These are phyloP conservation scores for Aegilops sharonensis DNA, from an alignment of 176 grass and related monocot genomes.

Conservation along the genomic window DNA sequence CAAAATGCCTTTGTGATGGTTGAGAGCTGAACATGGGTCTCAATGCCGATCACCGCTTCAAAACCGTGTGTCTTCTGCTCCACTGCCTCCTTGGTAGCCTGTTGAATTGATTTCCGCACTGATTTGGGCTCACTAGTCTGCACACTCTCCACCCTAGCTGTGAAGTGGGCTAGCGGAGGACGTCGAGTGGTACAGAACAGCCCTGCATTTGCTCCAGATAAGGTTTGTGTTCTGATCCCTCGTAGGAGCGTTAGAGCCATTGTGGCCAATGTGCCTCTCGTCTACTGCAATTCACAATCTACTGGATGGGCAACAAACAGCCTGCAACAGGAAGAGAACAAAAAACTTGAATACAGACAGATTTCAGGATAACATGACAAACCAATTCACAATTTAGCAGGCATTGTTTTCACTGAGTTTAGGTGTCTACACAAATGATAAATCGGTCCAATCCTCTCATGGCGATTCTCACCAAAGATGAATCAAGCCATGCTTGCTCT, in stretches of 20 bases:
- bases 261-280: neutral
- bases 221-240: slow-evolving; percentile 41
- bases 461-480: neutral
- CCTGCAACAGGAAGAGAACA: neutral
- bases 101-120: slow-evolving; percentile 42
- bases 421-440: slow-evolving; percentile 1
- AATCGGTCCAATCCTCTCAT: neutral
- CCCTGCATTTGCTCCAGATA: neutral
- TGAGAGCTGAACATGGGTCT: slow-evolving; percentile 86
- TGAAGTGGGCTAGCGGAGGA: slow-evolving; percentile 13
- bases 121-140: slow-evolving; percentile 37
- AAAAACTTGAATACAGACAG: neutral
- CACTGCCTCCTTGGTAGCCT: slow-evolving; percentile 37
- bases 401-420: neutral
- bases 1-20: slow-evolving; percentile 89
- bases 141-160: slow-evolving; percentile 28
- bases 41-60: slow-evolving; percentile 85
- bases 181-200: slow-evolving; percentile 40
- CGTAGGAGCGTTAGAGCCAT: slow-evolving; percentile 74
- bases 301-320: neutral
- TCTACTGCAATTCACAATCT: neutral
- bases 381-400: neutral
- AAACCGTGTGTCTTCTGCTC: slow-evolving; percentile 65
- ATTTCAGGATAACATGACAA: neutral
- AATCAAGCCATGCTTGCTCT: neutral